A percentile compares a stretch with the other conserved stretches of the same genome.
phyloP scores from a whole-genome alignment of 1,139 yeast species.

The Arxiozyma slooffiae region DNA sequence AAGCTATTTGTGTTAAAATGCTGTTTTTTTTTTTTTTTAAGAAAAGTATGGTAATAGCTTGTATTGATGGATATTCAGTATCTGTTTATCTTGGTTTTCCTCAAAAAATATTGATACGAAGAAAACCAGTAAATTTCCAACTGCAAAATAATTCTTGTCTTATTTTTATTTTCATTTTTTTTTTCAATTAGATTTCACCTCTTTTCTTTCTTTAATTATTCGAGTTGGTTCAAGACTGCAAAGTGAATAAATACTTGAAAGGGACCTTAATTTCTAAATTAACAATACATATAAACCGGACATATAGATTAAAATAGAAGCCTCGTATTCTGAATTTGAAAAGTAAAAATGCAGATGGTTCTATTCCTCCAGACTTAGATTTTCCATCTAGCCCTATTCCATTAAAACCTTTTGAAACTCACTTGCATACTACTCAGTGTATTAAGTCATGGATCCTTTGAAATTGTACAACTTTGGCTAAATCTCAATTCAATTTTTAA shows the following conservation, averaged over 20 bases:
- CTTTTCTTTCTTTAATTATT: too few relatives aligned
- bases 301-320: background rate
- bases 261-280: too few relatives aligned
- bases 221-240: too few relatives aligned
- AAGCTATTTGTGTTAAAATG: background rate
- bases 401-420: constrained; percentile 35
- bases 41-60: too few relatives aligned
- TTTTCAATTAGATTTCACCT: too few relatives aligned
- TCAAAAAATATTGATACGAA: background rate
- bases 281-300: background rate
- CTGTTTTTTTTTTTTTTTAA: too few relatives aligned
- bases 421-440: constrained; percentile 44
- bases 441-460: constrained; percentile 74
- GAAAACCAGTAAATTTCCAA: too few relatives aligned
- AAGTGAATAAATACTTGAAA: too few relatives aligned
- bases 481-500: constrained; percentile 30
- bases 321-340: background rate
- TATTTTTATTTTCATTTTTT: too few relatives aligned
- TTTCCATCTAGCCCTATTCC: constrained; percentile 36
- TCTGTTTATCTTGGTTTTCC: background rate
- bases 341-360: background rate
- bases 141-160: too few relatives aligned
- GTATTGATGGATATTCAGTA: background rate
- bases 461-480: constrained; percentile 59
- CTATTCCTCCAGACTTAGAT: constrained; percentile 31